Conservation (phyloP, 768 basidiomycete genomes). For the Lentinus brumalis region DNA sequence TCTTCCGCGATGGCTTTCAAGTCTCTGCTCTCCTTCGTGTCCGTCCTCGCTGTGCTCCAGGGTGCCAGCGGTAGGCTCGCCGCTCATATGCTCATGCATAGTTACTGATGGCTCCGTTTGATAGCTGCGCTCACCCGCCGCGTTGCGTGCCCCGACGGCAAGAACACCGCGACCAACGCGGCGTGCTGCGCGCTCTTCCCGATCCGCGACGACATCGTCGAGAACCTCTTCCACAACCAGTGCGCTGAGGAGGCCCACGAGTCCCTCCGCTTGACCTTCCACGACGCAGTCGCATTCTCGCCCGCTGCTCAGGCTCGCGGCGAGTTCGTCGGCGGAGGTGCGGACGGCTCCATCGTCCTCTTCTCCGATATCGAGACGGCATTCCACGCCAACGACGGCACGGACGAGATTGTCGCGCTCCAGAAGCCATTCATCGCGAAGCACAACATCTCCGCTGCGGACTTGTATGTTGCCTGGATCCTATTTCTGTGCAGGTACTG, state of each 20-base stretch:
- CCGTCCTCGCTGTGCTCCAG: conserved; percentile 8
- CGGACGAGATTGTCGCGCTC: conserved; percentile 42
- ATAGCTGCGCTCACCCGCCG: conserved; percentile 19
- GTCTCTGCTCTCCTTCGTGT: conserved; percentile 14
- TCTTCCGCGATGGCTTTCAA: conserved; percentile 20
- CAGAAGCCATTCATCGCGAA: conserved; percentile 37
- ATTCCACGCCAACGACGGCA: conserved; percentile 46
- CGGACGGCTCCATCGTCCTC: conserved; percentile 50
- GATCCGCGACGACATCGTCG: conserved; percentile 33
- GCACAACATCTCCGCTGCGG: conserved; percentile 43
- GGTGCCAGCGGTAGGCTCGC: conserved; percentile 8
- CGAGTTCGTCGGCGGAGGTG: conserved; percentile 30
- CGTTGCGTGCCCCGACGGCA: conserved; percentile 33
- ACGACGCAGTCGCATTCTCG: conserved; percentile 27
- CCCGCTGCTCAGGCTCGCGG: conserved; percentile 24
- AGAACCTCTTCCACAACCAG: conserved; percentile 29
- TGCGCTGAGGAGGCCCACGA: conserved; percentile 33
- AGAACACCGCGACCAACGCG: conserved; percentile 28
- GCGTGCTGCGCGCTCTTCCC: conserved; percentile 35
- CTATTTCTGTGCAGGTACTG: not conserved
- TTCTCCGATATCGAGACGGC: conserved; percentile 45
- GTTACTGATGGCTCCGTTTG: not conserved
- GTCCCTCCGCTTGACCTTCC: conserved; percentile 30
- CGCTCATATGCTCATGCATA: not conserved
- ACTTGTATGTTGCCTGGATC: conserved; percentile 40